Percentiles rank a stretch among this genome's conserved stretches.
These are phyloP conservation scores for Salvia splendens DNA, from an alignment of 257 asterid genomes.

Conservation along the genomic window DNA sequence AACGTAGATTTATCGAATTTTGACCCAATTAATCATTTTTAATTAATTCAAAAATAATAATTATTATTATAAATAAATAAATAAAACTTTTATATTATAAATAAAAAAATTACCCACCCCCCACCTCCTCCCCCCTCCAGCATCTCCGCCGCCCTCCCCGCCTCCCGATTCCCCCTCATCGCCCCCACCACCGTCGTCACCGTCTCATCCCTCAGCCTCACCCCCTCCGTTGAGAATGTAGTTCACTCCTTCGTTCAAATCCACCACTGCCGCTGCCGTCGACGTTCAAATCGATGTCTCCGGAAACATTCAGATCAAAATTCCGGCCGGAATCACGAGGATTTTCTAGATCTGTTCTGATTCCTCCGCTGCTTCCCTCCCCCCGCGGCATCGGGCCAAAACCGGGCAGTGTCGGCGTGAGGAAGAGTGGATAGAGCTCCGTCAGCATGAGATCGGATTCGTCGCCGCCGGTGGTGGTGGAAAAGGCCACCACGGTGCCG, in stretches of 20 bases:
- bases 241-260: slow-evolving; percentile 52
- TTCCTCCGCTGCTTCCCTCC: neutral
- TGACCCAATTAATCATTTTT: too few relatives aligned
- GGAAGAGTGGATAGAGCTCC: slow-evolving; percentile 42
- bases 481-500: slow-evolving; percentile 57
- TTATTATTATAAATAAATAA: too few relatives aligned
- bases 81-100: too few relatives aligned
- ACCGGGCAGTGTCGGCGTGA: slow-evolving; percentile 26
- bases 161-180: too few relatives aligned
- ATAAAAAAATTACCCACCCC: too few relatives aligned
- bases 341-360: too few relatives aligned
- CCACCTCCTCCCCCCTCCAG: too few relatives aligned
- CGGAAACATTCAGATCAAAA: slow-evolving; percentile 46
- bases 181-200: too few relatives aligned
- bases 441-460: slow-evolving; percentile 50
- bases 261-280: slow-evolving; percentile 43
- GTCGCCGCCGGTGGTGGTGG: slow-evolving; percentile 47
- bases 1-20: too few relatives aligned
- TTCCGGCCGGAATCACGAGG: slow-evolving; percentile 10
- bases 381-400: neutral
- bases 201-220: too few relatives aligned
- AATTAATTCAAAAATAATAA: too few relatives aligned
- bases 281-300: slow-evolving; percentile 39
- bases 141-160: too few relatives aligned
- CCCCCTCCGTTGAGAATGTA: slow-evolving; percentile 10